Evolutionary conservation across 2,329 filamentous ascomycete species (phyloP).

Genomic region (Tolypocladium capitatum): DNA sequence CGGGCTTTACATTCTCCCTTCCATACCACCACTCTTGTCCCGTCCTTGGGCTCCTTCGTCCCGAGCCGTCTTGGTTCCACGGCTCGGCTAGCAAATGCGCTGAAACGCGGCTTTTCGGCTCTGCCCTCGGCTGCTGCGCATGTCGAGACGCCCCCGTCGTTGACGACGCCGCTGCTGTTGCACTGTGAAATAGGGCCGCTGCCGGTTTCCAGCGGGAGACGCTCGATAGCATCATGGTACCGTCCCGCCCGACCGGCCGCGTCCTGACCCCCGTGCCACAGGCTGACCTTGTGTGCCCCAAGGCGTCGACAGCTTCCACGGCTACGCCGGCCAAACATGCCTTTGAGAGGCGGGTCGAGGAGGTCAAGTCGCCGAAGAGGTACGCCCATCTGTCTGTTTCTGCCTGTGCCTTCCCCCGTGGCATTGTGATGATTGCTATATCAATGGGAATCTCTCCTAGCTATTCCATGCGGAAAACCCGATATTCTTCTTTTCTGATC

Average conservation of each 20-base stretch:
- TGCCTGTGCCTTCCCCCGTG: neutral
- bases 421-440: slow-evolving; percentile 64
- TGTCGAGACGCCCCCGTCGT: slow-evolving; percentile 2
- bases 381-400: slow-evolving; percentile 33
- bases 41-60: neutral
- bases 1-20: neutral
- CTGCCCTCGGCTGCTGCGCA: slow-evolving; percentile 5
- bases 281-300: slow-evolving; percentile 4
- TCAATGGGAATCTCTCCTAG: slow-evolving; percentile 99
- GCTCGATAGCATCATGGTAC: slow-evolving; percentile 6
- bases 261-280: neutral
- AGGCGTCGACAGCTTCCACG: slow-evolving; percentile 62
- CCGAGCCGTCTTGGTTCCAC: slow-evolving; percentile 2
- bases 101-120: slow-evolving; percentile 5
- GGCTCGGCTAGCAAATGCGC: slow-evolving; percentile 8
- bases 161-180: slow-evolving; percentile 1
- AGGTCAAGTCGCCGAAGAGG: slow-evolving; percentile 82
- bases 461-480: slow-evolving; percentile 72
- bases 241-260: neutral
- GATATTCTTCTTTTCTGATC: slow-evolving; percentile 56
- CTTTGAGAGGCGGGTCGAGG: slow-evolving; percentile 72
- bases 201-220: slow-evolving; percentile 4
- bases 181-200: slow-evolving; percentile 4
- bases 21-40: neutral
- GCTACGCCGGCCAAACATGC: slow-evolving; percentile 56